Evolutionary conservation across 257 asterid genomes (phyloP), one percentile per base, ranked within the genome.

Genomic region (Solanum chmielewskii): DNA sequence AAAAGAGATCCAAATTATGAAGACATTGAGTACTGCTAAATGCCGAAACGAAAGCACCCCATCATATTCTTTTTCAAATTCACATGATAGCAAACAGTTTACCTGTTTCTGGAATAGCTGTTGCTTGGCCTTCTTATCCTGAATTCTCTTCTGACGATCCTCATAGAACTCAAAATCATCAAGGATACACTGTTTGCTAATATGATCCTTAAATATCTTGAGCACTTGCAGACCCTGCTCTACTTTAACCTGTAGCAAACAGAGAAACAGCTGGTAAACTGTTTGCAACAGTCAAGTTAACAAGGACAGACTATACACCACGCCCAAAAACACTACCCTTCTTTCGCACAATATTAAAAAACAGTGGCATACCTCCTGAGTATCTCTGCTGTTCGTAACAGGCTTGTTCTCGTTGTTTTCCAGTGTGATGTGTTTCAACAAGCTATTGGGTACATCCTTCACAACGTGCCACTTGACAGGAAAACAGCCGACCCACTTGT

Each of bases 381-480:
- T 94, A 89, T 95, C 98, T 90, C 98, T 92, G 83, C 98, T 95
- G 71, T 93, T 92, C 18, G 98, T 95, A 15, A 95, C 98, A 42
- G 98, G 96, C 82, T 92, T 95, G 89, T 92, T 92, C 89, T 95
- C 98, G 60, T 95, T 95, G 87, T 94, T 92, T 86, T 92, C 98
- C 33, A 95, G 95, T 29, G 88, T 92, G 47, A 95, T 94, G 83
- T 94, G 97, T 91, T 92, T 92, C 92, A 95, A 91, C 90, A 91
- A 88, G 86, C 92, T 93, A 92, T 93, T 94, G 8, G 98, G 98
- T 5, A 95, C 94, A 93, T 95, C 98, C 91, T 95, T 95, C 83
- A 95, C 94, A 15, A 93, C 91, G 90, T 94, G 95, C 98, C 98
- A 94, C 93, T 93, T 92, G 7, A 95, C 98, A 15, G 98, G 96